phyloP scores from a whole-genome alignment of 2,329 filamentous ascomycete species.

The Camillea tinctor region DNA sequence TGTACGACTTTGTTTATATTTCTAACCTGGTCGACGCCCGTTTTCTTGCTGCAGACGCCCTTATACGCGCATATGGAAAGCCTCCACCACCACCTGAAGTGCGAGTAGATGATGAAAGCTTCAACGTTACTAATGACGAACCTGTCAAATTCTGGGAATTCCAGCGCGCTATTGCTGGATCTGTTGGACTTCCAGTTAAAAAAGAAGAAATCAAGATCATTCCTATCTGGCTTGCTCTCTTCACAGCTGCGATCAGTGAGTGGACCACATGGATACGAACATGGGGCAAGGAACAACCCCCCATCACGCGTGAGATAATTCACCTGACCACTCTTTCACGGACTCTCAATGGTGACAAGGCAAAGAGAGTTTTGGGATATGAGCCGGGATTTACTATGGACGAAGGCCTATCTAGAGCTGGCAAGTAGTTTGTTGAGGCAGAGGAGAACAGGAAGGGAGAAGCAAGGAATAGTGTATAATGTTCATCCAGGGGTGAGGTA shows the following conservation, averaged over 20 bases:
- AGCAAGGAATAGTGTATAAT: conserved; percentile 5
- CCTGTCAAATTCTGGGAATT: conserved; percentile 36
- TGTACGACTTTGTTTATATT: conserved; percentile 31
- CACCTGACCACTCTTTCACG: conserved; percentile 15
- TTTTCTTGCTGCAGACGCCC: conserved; percentile 27
- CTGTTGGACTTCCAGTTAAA: conserved; percentile 22
- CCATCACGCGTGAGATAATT: conserved; percentile 17
- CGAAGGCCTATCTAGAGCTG: conserved; percentile 13
- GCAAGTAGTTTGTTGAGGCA: conserved; percentile 21
- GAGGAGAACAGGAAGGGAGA: conserved; percentile 5
- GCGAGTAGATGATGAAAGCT: conserved; percentile 34
- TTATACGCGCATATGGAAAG: conserved; percentile 22
- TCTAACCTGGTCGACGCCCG: conserved; percentile 29
- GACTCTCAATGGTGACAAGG: conserved; percentile 20
- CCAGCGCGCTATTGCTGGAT: conserved; percentile 22
- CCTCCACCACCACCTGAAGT: conserved; percentile 15
- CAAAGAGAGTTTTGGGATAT: conserved; percentile 18
- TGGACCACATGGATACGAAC: conserved; percentile 20
- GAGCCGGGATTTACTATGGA: conserved; percentile 15
- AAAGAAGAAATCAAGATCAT: conserved; percentile 22
- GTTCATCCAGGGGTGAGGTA: no score
- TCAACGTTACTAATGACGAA: conserved; percentile 34
- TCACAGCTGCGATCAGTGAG: conserved; percentile 26
- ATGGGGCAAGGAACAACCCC: conserved; percentile 13
- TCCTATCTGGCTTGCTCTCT: conserved; percentile 22